Percentiles rank a stretch among this genome's conserved stretches.
Conservation (phyloP, 2,329 filamentous ascomycete genomes). For the Coniochaeta pulveracea region DNA sequence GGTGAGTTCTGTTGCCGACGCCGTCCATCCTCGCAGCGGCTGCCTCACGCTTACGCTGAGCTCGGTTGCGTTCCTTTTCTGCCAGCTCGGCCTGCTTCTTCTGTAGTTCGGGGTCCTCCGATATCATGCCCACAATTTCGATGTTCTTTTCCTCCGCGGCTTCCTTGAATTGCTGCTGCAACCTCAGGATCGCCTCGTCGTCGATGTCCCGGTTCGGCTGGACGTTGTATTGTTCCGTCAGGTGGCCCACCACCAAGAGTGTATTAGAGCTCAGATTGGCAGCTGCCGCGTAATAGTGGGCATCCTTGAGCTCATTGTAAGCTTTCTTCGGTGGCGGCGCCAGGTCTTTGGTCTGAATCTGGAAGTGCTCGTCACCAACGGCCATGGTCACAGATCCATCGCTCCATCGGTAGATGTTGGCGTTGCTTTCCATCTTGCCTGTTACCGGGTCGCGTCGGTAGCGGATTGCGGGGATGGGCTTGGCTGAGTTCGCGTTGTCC, state of each 20-base stretch:
- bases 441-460: slow-evolving; percentile 59
- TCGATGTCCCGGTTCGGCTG: slow-evolving; percentile 55
- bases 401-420: slow-evolving; percentile 65
- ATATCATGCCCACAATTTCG: slow-evolving; percentile 59
- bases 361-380: slow-evolving; percentile 66
- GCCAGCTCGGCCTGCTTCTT: slow-evolving; percentile 63
- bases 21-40: slow-evolving; percentile 54
- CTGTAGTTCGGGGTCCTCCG: slow-evolving; percentile 63
- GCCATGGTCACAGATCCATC: slow-evolving; percentile 68
- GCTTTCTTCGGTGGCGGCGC: slow-evolving; percentile 48
- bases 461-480: slow-evolving; percentile 55
- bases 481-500: slow-evolving; percentile 38
- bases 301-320: slow-evolving; percentile 57
- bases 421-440: slow-evolving; percentile 60
- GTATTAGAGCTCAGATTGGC: slow-evolving; percentile 58
- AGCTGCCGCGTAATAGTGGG: slow-evolving; percentile 65
- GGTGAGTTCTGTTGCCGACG: slow-evolving; percentile 36
- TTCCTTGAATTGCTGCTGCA: slow-evolving; percentile 56
- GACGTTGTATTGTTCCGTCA: slow-evolving; percentile 62
- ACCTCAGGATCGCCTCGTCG: slow-evolving; percentile 58
- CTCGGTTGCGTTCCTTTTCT: slow-evolving; percentile 62
- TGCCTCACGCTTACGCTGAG: slow-evolving; percentile 55
- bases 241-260: slow-evolving; percentile 62
- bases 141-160: slow-evolving; percentile 44
- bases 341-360: slow-evolving; percentile 58